phyloP scores from a whole-genome alignment of 148 eudicot genomes.

The Arbutus unedo region DNA sequence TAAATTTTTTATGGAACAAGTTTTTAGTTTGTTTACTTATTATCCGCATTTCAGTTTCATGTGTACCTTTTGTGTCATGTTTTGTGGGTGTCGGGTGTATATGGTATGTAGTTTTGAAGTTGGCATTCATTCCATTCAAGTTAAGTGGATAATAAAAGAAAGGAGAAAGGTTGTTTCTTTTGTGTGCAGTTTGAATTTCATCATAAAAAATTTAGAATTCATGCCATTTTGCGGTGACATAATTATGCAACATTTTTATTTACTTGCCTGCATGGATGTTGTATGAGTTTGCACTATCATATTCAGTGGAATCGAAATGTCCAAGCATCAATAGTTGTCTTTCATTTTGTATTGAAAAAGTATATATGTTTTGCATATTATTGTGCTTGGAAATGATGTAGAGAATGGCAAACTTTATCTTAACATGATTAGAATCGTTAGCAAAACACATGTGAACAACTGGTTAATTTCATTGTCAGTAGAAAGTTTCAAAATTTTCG shows the following conservation, averaged over 20 bases:
- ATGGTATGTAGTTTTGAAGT: not conserved
- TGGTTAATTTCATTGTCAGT: not conserved
- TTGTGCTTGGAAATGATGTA: not conserved
- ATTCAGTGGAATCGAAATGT: not conserved
- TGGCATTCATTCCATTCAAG: not conserved
- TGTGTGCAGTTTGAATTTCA: not conserved
- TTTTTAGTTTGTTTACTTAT: constrained; percentile 7
- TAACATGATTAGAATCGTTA: not conserved
- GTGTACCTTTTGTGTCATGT: constrained; percentile 10
- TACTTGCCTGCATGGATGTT: not conserved
- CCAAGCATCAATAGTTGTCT: not conserved
- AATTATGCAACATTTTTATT: not conserved
- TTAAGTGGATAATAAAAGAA: not conserved
- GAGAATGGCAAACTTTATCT: not conserved
- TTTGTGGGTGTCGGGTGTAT: not conserved
- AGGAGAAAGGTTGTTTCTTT: not conserved
- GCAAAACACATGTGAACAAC: not conserved
- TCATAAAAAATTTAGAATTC: not conserved
- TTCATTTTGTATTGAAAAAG: not conserved
- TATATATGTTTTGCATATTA: not conserved
- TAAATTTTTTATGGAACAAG: not conserved
- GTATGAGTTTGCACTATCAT: not conserved
- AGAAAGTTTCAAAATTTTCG: not conserved
- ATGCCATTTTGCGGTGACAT: not conserved
- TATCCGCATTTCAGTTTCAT: too few relatives aligned